phyloP scores from a whole-genome alignment of 257 asterid species.

The Nicotiana benthamiana region DNA sequence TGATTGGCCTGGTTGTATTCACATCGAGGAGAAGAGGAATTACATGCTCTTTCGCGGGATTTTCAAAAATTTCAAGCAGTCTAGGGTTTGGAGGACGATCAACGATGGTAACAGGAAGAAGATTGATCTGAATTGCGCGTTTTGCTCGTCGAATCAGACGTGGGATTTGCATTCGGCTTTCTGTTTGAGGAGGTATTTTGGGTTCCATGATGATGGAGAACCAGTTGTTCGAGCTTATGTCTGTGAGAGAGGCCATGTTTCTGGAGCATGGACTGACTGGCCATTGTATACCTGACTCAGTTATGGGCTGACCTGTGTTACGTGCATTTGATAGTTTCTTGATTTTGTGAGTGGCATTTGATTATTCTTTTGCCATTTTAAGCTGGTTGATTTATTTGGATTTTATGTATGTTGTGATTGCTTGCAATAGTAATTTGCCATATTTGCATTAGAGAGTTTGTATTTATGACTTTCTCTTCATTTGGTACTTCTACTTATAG shows the following conservation, averaged over 20 bases:
- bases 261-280: constrained; percentile 98
- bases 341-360: not conserved
- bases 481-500: not conserved
- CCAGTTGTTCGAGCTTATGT: constrained; percentile 88
- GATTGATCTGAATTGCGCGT: constrained; percentile 58
- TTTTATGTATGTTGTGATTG: not conserved
- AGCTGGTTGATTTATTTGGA: not conserved
- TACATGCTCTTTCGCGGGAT: constrained; percentile 84
- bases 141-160: constrained; percentile 50
- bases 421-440: not conserved
- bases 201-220: constrained; percentile 85
- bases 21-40: constrained; percentile 77
- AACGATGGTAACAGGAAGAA: constrained; percentile 61
- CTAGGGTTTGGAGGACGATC: constrained; percentile 91
- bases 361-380: not conserved
- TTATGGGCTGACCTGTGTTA: not conserved
- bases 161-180: constrained; percentile 90
- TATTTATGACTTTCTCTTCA: not conserved
- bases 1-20: constrained; percentile 91
- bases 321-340: not conserved
- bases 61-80: constrained; percentile 81
- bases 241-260: constrained; percentile 89
- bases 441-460: not conserved
- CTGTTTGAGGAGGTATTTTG: constrained; percentile 76
- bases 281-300: constrained; percentile 53